A percentile compares a stretch with the other conserved stretches of the same genome.
Evolutionary conservation across 805 yeast species (phyloP).

Genomic region (Candida nanaspora): DNA sequence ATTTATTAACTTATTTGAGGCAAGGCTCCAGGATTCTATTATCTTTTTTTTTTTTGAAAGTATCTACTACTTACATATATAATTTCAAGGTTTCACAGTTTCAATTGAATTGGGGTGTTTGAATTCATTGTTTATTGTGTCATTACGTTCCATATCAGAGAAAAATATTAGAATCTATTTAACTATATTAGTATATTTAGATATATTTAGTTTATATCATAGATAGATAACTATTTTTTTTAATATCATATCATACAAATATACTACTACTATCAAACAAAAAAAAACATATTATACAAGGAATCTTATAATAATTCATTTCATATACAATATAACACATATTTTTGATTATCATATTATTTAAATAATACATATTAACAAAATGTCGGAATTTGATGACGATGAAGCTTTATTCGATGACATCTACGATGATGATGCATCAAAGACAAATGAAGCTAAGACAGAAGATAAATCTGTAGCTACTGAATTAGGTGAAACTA

Average conservation of each 20-base stretch:
- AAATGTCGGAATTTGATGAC: slow-evolving; percentile 67
- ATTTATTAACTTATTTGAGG: too few species aligned
- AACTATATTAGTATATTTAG: slow-evolving; percentile 1
- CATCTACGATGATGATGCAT: slow-evolving; percentile 45
- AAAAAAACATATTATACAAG: neutral
- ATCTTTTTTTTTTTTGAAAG: too few species aligned
- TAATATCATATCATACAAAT: neutral
- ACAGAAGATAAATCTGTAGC: slow-evolving; percentile 13
- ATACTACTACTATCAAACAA: neutral
- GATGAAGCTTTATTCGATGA: slow-evolving; percentile 94
- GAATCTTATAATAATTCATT: too few species aligned
- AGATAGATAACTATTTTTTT: neutral
- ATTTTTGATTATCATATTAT: neutral
- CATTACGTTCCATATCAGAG: too few species aligned
- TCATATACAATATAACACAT: neutral
- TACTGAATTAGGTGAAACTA: slow-evolving; percentile 13
- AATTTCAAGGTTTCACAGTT: too few species aligned
- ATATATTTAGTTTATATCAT: neutral
- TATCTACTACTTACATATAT: too few species aligned
- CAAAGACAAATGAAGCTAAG: slow-evolving; percentile 2
- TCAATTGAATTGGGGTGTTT: too few species aligned
- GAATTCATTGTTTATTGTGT: too few species aligned
- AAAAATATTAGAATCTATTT: too few species aligned
- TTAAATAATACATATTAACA: slow-evolving; percentile 5
- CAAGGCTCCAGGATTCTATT: too few species aligned